Evolutionary conservation across 148 eudicot genomes (phyloP).

Genomic region (Suaeda aralocaspica): DNA sequence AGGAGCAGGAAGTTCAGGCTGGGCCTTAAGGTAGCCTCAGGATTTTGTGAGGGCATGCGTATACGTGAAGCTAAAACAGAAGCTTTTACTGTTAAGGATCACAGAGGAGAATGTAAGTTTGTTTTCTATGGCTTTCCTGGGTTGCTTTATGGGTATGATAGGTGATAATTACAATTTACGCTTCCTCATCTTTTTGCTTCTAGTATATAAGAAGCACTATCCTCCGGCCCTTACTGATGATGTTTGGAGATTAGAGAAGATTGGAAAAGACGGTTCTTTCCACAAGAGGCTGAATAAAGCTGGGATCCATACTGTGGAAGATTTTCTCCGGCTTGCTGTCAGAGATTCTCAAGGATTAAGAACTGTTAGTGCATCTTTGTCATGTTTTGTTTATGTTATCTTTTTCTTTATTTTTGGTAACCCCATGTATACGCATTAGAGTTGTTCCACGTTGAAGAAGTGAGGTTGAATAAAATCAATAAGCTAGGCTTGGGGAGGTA

Average conservation of each 20-base stretch:
- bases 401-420: not conserved
- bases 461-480: too few species aligned
- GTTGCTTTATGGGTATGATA: slow-evolving; percentile 2
- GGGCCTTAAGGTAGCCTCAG: slow-evolving; percentile 75
- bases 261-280: slow-evolving; percentile 97
- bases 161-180: not conserved
- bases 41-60: slow-evolving; percentile 65
- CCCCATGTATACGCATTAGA: too few species aligned
- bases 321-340: slow-evolving; percentile 88
- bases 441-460: too few species aligned
- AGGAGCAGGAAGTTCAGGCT: slow-evolving; percentile 90
- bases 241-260: slow-evolving; percentile 98
- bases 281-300: slow-evolving; percentile 74
- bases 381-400: not conserved
- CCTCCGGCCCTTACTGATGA: slow-evolving; percentile 94
- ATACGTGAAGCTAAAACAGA: slow-evolving; percentile 93
- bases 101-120: slow-evolving; percentile 88
- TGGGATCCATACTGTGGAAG: slow-evolving; percentile 65
- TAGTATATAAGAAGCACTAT: slow-evolving; percentile 96
- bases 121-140: not conserved
- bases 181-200: slow-evolving; percentile 14
- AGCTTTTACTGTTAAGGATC: slow-evolving; percentile 93
- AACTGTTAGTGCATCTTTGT: slow-evolving; percentile 45
- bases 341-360: slow-evolving; percentile 72
- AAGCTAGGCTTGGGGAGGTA: too few species aligned